Base-by-base conservation (phyloP, 2,329 filamentous ascomycete species). In the Didymella arachidicola region DNA sequence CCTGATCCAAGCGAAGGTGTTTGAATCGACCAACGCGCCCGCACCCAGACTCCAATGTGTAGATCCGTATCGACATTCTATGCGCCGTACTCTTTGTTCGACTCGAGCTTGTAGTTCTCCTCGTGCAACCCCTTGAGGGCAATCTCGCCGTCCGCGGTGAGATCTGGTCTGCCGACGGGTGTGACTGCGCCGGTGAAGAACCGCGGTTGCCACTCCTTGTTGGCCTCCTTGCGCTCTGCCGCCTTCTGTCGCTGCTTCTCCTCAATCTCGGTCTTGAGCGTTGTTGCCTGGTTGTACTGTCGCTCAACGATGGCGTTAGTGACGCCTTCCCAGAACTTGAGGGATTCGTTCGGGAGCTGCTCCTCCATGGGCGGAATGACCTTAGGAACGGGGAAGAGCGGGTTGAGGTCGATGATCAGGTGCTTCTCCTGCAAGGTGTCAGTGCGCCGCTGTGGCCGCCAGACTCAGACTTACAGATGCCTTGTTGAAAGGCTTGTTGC, bases 301-400 rank as follows among this genome's bases (percentile, higher is more conserved):
- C 93, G 96, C 61, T 87, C 81, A 22, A 86, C 77, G 71, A 99
- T 98, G 34, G 93, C 92, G 51, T 91, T 84, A 18, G 95, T 98
- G 43, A 99, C 94, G 25, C 86, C 86, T 32, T 87, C 84, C 95
- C 95, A 99, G 74, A 97, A 90, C 57, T 86, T 88, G 64, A 95
- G 86, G 2, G 91, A 96, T 79, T 99, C 95, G 76, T 99, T 95
- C 54, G 90, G 86, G 2, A 96, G 86, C 77, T 98, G 95, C 58
- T 87, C 77, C 42, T 93, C 88, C 18, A 84, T 78, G 0, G 94
- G 92, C 0, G 95, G 95, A 0, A 96, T 77, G 42, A 86, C 81
- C 79, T 99, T 99, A 54, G 89, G 82, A 0, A 89, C 86, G 2
- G 96, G 92, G 41, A 83, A 85, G 44, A 99, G 86, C 2, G 94